Conservation (phyloP, 768 basidiomycete genomes). For the Trametes meyenii region DNA sequence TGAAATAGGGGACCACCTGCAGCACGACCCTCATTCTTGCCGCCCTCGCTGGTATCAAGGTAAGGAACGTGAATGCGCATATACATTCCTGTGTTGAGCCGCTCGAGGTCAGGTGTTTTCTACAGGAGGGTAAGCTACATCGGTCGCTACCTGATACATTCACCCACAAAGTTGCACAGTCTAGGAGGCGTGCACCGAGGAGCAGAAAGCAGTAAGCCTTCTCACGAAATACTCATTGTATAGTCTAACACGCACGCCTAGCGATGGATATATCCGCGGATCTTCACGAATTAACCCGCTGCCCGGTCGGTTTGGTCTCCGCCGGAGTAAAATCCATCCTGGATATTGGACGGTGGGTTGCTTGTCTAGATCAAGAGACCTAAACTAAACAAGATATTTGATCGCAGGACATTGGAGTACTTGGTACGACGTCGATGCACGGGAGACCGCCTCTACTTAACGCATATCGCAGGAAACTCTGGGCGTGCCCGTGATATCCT, state of each 20-base stretch:
- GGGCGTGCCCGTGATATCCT: constrained; percentile 88
- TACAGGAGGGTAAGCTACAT: constrained; percentile 80
- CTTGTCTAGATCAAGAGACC: not conserved
- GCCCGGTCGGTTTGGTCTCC: constrained; percentile 90
- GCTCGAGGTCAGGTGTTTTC: constrained; percentile 65
- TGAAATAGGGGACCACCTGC: constrained; percentile 62
- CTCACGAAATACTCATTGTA: not conserved
- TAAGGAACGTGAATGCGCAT: constrained; percentile 32
- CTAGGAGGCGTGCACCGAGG: constrained; percentile 87
- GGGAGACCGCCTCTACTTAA: not conserved
- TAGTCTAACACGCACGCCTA: constrained; percentile 35
- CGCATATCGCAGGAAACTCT: constrained; percentile 75
- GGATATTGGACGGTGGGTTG: constrained; percentile 76
- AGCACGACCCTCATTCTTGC: constrained; percentile 76
- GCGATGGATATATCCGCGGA: constrained; percentile 97
- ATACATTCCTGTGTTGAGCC: constrained; percentile 9
- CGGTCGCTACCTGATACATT: not conserved
- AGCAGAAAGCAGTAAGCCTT: constrained; percentile 60
- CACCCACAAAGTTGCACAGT: constrained; percentile 35
- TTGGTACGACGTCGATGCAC: constrained; percentile 44
- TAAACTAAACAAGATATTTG: constrained; percentile 1
- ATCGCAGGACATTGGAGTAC: constrained; percentile 74
- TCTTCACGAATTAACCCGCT: constrained; percentile 83
- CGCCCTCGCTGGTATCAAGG: constrained; percentile 85
- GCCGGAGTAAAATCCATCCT: constrained; percentile 94